phyloP scores from a whole-genome alignment of 2,329 filamentous ascomycete genomes.

The Stachybotrys chlorohalonatus region DNA sequence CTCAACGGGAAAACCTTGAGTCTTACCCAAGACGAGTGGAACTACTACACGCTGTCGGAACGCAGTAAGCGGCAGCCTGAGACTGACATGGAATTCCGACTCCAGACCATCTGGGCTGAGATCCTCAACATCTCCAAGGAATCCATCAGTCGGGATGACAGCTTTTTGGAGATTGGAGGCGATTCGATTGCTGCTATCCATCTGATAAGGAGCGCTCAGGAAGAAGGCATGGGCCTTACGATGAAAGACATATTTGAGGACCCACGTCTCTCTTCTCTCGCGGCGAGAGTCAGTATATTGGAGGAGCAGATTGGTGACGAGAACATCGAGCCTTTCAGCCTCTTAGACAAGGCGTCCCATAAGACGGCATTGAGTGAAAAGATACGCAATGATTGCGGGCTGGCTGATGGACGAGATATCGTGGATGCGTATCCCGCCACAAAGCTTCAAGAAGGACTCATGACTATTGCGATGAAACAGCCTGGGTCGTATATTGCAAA shows the following conservation, averaged over 20 bases:
- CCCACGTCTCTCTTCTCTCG: slow-evolving; percentile 6
- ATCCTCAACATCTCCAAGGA: slow-evolving; percentile 1
- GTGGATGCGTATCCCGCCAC: slow-evolving; percentile 8
- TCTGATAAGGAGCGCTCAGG: slow-evolving; percentile 3
- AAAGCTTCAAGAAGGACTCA: slow-evolving; percentile 7
- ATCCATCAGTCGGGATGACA: slow-evolving; percentile 18
- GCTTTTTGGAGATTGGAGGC: slow-evolving; percentile 17
- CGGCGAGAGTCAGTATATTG: background rate
- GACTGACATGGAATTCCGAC: slow-evolving; percentile 1
- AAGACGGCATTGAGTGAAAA: background rate
- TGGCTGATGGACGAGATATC: background rate
- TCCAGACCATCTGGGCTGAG: slow-evolving; percentile 4
- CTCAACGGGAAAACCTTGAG: background rate
- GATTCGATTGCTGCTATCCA: slow-evolving; percentile 16
- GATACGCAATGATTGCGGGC: background rate
- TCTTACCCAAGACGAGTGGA: background rate
- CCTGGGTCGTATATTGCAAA: slow-evolving; percentile 4
- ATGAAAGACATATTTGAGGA: slow-evolving; percentile 6
- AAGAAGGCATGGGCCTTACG: slow-evolving; percentile 1
- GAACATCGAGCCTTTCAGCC: background rate
- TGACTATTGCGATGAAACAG: slow-evolving; percentile 6
- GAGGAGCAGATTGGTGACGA: background rate
- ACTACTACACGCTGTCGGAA: background rate
- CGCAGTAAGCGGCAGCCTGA: background rate
- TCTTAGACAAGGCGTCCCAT: background rate